A percentile compares a stretch with the other conserved stretches of the same genome.
phyloP scores from a whole-genome alignment of 345 rosid genomes.

The Bretschneidera sinensis region DNA sequence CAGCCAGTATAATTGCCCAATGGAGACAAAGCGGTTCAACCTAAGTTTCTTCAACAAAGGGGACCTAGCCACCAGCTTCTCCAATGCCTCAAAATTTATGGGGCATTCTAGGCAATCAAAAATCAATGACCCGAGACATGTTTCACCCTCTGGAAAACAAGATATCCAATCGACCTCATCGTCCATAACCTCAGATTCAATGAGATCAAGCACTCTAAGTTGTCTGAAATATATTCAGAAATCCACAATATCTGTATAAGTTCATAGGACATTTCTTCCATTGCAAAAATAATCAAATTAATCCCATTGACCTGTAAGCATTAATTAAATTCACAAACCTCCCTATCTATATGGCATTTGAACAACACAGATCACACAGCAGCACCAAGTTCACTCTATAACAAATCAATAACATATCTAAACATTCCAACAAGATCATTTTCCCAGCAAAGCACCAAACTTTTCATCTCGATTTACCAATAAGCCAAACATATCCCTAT shows the following conservation, averaged over 20 bases:
- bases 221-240: constrained; percentile 40
- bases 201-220: constrained; percentile 69
- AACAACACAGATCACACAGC: neutral
- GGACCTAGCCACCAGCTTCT: constrained; percentile 65
- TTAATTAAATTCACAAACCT: constrained; percentile 4
- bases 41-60: constrained; percentile 63
- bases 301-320: constrained; percentile 1
- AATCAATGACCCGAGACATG: constrained; percentile 56
- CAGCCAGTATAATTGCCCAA: constrained; percentile 48
- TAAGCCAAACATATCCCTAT: constrained; percentile 5
- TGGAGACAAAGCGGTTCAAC: constrained; percentile 54
- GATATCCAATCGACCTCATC: constrained; percentile 80
- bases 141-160: constrained; percentile 58
- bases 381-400: neutral
- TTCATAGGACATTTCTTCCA: constrained; percentile 1
- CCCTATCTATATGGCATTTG: neutral
- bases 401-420: constrained; percentile 27
- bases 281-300: neutral
- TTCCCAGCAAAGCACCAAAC: constrained; percentile 9
- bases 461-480: neutral
- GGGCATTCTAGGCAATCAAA: constrained; percentile 66
- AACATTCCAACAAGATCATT: constrained; percentile 19
- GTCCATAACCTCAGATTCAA: constrained; percentile 62
- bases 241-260: constrained; percentile 8
- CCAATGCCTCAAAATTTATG: constrained; percentile 62